Conservation (phyloP, 2,329 filamentous ascomycete genomes). For the Fusarium agapanthi region DNA sequence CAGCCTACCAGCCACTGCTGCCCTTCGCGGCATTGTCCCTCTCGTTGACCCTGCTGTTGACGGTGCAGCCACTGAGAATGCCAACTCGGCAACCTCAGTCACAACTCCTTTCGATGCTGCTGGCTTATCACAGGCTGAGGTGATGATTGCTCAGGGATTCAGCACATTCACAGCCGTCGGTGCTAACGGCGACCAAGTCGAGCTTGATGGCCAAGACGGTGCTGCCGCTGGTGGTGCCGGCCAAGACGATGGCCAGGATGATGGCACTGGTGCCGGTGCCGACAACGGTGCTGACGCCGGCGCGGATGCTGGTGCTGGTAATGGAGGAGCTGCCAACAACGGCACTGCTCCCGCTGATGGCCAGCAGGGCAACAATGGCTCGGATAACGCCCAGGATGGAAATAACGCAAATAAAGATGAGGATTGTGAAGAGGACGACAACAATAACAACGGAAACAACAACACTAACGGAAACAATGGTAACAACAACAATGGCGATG, state of each 20-base stretch:
- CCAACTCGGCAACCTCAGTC: slow-evolving; percentile 63
- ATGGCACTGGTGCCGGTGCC: neutral
- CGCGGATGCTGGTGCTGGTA: neutral
- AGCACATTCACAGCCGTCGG: slow-evolving; percentile 63
- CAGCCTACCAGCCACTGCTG: slow-evolving; percentile 66
- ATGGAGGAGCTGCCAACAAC: slow-evolving; percentile 10
- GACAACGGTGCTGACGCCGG: slow-evolving; percentile 23
- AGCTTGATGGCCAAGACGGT: slow-evolving; percentile 49
- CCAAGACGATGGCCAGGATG: slow-evolving; percentile 56
- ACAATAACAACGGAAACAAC: neutral
- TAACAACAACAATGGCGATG: neutral
- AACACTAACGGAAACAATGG: too few relatives aligned
- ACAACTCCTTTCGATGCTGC: slow-evolving; percentile 63
- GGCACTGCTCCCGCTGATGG: slow-evolving; percentile 2
- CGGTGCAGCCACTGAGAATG: slow-evolving; percentile 66
- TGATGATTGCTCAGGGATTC: slow-evolving; percentile 70
- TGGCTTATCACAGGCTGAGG: slow-evolving; percentile 72
- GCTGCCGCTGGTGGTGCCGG: slow-evolving; percentile 37
- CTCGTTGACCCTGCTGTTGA: slow-evolving; percentile 71
- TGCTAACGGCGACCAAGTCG: slow-evolving; percentile 44
- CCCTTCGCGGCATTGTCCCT: slow-evolving; percentile 72
- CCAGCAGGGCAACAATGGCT: neutral
- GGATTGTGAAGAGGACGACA: neutral
- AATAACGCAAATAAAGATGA: neutral
- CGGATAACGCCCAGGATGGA: neutral